These are phyloP conservation scores for Neckera pumila DNA, from an alignment of 225 moss, liverwort and hornwort species.

Conservation along the genomic window DNA sequence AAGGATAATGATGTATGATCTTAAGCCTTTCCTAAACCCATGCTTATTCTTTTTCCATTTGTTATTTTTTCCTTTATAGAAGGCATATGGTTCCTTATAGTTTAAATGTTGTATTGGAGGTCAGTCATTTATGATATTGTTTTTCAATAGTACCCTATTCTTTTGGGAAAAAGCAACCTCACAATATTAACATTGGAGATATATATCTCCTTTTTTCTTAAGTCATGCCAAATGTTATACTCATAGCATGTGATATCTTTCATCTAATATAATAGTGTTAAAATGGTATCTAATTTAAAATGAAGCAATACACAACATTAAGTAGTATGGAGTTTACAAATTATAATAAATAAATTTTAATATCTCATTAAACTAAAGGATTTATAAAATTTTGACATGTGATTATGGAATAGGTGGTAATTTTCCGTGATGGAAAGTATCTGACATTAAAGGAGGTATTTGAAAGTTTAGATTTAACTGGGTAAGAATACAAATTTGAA, in stretches of 20 bases:
- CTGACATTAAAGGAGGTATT: conserved; percentile 90
- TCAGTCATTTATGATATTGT: neutral
- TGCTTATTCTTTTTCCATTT: neutral
- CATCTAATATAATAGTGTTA: too few relatives aligned
- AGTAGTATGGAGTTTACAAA: neutral
- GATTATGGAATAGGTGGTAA: conserved; percentile 49
- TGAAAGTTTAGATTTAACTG: conserved; percentile 88
- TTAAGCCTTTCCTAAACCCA: neutral
- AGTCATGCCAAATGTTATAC: neutral
- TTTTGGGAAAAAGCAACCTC: accelerated
- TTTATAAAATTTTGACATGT: neutral
- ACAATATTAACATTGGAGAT: neutral
- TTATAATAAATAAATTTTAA: neutral
- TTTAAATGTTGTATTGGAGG: too few relatives aligned
- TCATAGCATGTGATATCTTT: neutral
- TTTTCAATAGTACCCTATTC: accelerated
- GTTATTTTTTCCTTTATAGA: neutral
- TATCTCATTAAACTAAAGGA: neutral
- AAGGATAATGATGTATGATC: conserved; percentile 20
- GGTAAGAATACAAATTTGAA: conserved; percentile 2
- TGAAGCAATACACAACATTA: too few relatives aligned
- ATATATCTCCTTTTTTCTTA: too few relatives aligned
- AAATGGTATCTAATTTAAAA: neutral
- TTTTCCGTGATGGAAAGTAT: conserved; percentile 94
- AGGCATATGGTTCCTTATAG: too few relatives aligned